Evolutionary conservation across 768 basidiomycete species (phyloP).

Genomic region (Russula virescens): DNA sequence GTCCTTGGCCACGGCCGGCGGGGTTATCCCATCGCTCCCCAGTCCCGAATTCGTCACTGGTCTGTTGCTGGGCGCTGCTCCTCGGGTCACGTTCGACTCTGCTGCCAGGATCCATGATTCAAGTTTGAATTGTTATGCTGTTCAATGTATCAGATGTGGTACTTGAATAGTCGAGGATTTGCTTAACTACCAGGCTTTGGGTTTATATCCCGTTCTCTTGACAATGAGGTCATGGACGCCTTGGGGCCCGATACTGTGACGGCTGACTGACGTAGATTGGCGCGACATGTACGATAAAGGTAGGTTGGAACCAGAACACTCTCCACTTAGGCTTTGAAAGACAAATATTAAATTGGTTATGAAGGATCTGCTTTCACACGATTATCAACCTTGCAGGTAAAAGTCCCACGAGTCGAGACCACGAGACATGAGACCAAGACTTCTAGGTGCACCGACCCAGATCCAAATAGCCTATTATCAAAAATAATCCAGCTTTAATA

Average conservation of each 20-base stretch:
- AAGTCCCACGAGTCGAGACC: too few relatives aligned
- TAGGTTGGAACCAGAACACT: not conserved
- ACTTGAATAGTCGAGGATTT: not conserved
- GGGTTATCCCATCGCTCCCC: not conserved
- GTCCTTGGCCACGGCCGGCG: constrained; percentile 6
- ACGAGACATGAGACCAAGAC: too few relatives aligned
- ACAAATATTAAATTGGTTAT: too few relatives aligned
- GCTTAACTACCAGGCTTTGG: not conserved
- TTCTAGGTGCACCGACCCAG: too few relatives aligned
- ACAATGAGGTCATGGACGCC: not conserved
- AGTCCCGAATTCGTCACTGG: not conserved
- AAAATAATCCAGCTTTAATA: too few relatives aligned
- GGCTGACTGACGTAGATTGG: constrained; percentile 4
- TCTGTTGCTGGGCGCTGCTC: not conserved
- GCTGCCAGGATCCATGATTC: not conserved
- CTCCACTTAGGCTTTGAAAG: too few relatives aligned
- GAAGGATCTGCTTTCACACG: not conserved
- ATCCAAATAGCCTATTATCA: too few relatives aligned
- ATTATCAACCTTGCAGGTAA: too few relatives aligned
- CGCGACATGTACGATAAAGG: not conserved
- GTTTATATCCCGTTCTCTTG: not conserved
- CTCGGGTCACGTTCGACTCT: not conserved
- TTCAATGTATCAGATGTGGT: not conserved
- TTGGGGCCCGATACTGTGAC: not conserved
- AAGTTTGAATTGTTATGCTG: not conserved